These are phyloP conservation scores for Anisodus tanguticus DNA, from an alignment of 257 asterid genomes.

Conservation along the genomic window DNA sequence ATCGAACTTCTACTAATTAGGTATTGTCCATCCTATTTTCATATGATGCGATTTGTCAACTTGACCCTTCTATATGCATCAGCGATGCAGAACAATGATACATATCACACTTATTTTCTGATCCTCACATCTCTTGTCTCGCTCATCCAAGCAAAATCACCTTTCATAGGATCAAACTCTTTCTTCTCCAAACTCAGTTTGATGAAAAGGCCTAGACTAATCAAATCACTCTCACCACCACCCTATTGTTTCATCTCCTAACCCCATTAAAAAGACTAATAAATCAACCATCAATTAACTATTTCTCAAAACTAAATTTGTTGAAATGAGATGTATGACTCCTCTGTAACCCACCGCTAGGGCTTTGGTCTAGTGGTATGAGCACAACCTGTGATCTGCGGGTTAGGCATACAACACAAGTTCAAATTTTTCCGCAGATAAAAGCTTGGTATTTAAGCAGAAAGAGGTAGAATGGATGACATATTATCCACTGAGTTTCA, in stretches of 20 bases:
- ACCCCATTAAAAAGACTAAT: neutral
- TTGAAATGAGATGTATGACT: neutral
- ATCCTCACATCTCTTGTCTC: neutral
- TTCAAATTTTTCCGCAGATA: neutral
- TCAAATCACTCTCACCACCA: neutral
- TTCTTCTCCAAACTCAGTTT: neutral
- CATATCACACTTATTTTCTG: neutral
- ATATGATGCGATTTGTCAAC: neutral
- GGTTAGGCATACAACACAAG: neutral
- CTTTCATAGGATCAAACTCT: neutral
- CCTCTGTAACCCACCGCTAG: neutral
- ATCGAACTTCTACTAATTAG: neutral
- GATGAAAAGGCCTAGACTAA: neutral
- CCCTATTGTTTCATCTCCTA: neutral
- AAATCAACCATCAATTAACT: neutral
- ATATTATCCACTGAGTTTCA: neutral
- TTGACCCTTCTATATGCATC: conserved; percentile 9
- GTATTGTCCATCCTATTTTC: neutral
- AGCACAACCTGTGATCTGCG: neutral
- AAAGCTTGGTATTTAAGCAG: neutral
- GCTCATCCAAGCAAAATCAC: neutral
- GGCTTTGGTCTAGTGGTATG: neutral
- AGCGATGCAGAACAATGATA: neutral
- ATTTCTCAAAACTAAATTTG: neutral
- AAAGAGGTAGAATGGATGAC: neutral